These are phyloP conservation scores for Sclerotinia minor DNA, from an alignment of 2,329 filamentous ascomycete genomes.

Conservation along the genomic window DNA sequence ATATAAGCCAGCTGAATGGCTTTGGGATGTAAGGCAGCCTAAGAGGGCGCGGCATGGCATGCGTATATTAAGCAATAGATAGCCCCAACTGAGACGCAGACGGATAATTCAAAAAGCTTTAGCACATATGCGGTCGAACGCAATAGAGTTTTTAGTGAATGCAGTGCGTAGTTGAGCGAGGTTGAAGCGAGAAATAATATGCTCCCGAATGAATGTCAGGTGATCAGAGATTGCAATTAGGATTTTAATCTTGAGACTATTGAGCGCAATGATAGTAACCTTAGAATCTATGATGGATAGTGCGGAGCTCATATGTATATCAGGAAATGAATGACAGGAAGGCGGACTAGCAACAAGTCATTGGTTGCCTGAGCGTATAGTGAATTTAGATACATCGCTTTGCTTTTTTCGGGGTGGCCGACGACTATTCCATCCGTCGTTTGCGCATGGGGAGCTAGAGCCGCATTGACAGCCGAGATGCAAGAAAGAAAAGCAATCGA, in stretches of 20 bases:
- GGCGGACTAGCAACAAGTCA: slow-evolving; percentile 44
- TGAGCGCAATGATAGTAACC: neutral
- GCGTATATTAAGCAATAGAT: slow-evolving; percentile 46
- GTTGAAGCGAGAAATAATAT: slow-evolving; percentile 1
- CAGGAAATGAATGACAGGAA: slow-evolving; percentile 20
- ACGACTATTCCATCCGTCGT: slow-evolving; percentile 36
- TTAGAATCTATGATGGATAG: slow-evolving; percentile 2
- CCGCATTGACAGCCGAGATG: too few relatives aligned
- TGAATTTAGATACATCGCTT: slow-evolving; percentile 40
- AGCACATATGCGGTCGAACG: slow-evolving; percentile 13
- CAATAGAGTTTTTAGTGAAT: neutral
- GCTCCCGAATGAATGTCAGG: slow-evolving; percentile 5
- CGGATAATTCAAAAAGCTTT: neutral
- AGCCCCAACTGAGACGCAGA: slow-evolving; percentile 41
- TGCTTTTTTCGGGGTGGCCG: slow-evolving; percentile 33
- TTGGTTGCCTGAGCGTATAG: slow-evolving; percentile 45
- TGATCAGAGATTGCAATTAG: neutral
- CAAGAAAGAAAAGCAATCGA: neutral
- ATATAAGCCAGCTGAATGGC: neutral
- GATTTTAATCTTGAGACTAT: neutral
- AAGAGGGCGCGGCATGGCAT: slow-evolving; percentile 39
- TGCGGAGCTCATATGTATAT: slow-evolving; percentile 6
- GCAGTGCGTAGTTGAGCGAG: neutral
- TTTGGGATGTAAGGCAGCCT: slow-evolving; percentile 27
- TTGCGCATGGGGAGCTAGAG: slow-evolving; percentile 21